Base-by-base conservation (phyloP, 495 filamentous ascomycete species). In the Annulohypoxylon stygium region DNA sequence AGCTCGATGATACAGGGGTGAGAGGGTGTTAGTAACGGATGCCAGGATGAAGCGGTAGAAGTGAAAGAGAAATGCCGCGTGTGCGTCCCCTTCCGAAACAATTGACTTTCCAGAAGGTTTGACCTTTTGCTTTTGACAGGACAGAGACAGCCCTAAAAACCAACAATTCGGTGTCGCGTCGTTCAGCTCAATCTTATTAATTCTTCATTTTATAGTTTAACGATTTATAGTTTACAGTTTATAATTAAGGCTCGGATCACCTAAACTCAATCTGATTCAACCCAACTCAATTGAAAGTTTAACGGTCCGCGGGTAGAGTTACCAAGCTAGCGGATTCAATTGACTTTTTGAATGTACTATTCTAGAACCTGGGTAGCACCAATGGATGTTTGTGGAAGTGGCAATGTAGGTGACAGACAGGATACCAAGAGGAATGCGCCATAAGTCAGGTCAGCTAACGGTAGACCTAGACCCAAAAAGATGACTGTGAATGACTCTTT, bases 71-170 rank as follows among this genome's bases (percentile, higher is more conserved):
- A 64, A 50, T 69, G 61, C 43, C 65, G 53, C 53, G 36, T 41
- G 47, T 43, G 47, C 39, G 55, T 45, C 47, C 37, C 33, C 36
- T 51, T 64, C 61, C 50, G 71, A 74, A 65, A 74, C 66, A 62
- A 74, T 59, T 69, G 66, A 57, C 61, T 59, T 74, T 68, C 47
- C 47, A 68, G 64, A 73, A 63, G 59, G 41, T 54, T 59, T 54
- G 34, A 39, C 45, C 6, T 60, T 43, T 30, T 60, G 57, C 55
- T 59, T 59, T 59, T 59, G 20, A 25, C 20, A 26, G 9, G 8
- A 2, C 8, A 11, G 50, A 30, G 50, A 30, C 50, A 64, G 67
- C 43, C 60, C 16, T 59, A 39, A 63, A 70, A 70, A 51, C 54
- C 41, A 55, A 41, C 11, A 5, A 59, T 60, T 30, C 39, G 43